Conservation (phyloP, 805 yeast genomes). For the Candida patagonica region DNA sequence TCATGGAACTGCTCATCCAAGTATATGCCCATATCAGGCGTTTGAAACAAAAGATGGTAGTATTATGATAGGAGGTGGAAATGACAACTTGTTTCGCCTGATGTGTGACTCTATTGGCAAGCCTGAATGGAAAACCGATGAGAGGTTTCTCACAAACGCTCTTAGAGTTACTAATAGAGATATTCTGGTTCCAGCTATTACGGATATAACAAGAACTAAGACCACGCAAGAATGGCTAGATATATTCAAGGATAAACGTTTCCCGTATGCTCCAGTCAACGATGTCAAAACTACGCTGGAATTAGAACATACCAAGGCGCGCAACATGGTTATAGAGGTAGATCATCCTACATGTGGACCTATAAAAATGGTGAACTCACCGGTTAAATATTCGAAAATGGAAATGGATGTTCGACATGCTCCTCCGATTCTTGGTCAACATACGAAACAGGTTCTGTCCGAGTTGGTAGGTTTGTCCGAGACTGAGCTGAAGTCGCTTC, state of each 20-base stretch:
- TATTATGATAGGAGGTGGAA: constrained; percentile 36
- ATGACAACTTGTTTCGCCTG: constrained; percentile 29
- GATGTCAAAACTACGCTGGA: constrained; percentile 30
- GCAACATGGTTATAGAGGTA: constrained; percentile 29
- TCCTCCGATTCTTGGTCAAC: constrained; percentile 34
- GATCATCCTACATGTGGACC: constrained; percentile 30
- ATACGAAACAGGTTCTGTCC: constrained; percentile 27
- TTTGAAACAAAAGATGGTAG: constrained; percentile 31
- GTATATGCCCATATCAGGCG: constrained; percentile 34
- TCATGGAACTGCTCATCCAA: constrained; percentile 35
- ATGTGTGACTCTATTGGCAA: constrained; percentile 27
- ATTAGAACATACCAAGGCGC: constrained; percentile 30
- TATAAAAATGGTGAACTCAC: constrained; percentile 30
- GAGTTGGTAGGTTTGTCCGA: constrained; percentile 18
- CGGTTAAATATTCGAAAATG: constrained; percentile 31
- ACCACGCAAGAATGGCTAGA: constrained; percentile 31
- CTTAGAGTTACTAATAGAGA: constrained; percentile 29
- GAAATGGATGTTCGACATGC: constrained; percentile 27
- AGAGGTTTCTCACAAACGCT: constrained; percentile 28
- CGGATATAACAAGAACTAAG: constrained; percentile 21
- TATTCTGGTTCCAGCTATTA: constrained; percentile 26
- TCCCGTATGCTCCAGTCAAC: constrained; percentile 35
- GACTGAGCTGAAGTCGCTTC: constrained; percentile 6
- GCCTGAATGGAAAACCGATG: constrained; percentile 31
- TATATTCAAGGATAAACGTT: constrained; percentile 25